A percentile compares a stretch with the other conserved stretches of the same genome.
These are phyloP conservation scores for Phytophthora fragariaefolia DNA, from an alignment of 352 stramenopile genomes.

Conservation along the genomic window DNA sequence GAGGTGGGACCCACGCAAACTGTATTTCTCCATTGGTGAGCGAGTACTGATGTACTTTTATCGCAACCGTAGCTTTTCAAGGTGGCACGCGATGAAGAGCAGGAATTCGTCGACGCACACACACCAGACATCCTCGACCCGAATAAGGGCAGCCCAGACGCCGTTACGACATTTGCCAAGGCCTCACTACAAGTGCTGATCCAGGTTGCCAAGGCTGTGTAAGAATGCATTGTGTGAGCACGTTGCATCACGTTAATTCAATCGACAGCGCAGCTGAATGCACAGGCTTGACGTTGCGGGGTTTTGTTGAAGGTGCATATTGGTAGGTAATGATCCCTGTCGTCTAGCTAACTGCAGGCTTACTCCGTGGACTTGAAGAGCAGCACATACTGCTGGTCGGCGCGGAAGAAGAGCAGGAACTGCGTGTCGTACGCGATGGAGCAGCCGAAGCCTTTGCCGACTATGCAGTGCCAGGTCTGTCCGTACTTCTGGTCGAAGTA, in stretches of 20 bases:
- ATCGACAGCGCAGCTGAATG: conserved; percentile 28
- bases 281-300: not conserved
- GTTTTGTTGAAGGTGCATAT: conserved; percentile 18
- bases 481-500: conserved; percentile 98
- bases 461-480: conserved; percentile 96
- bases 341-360: conserved; percentile 16
- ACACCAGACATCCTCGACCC: conserved; percentile 54
- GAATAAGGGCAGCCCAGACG: conserved; percentile 44
- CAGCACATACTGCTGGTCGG: conserved; percentile 84
- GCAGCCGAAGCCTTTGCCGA: conserved; percentile 90
- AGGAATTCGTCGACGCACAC: conserved; percentile 70
- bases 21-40: not conserved
- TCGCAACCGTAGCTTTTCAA: conserved; percentile 70
- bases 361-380: conserved; percentile 87
- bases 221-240: conserved; percentile 40
- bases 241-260: conserved; percentile 17
- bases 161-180: conserved; percentile 60
- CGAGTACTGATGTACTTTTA: conserved; percentile 1
- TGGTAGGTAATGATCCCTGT: conserved; percentile 8
- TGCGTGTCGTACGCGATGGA: conserved; percentile 93
- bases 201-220: conserved; percentile 53
- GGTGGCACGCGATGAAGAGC: conserved; percentile 69
- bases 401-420: conserved; percentile 88
- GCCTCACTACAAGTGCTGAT: conserved; percentile 65
- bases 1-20: conserved; percentile 41